These are phyloP conservation scores for Talaromyces marneffei DNA, from an alignment of 2,329 filamentous ascomycete genomes.

Conservation along the genomic window DNA sequence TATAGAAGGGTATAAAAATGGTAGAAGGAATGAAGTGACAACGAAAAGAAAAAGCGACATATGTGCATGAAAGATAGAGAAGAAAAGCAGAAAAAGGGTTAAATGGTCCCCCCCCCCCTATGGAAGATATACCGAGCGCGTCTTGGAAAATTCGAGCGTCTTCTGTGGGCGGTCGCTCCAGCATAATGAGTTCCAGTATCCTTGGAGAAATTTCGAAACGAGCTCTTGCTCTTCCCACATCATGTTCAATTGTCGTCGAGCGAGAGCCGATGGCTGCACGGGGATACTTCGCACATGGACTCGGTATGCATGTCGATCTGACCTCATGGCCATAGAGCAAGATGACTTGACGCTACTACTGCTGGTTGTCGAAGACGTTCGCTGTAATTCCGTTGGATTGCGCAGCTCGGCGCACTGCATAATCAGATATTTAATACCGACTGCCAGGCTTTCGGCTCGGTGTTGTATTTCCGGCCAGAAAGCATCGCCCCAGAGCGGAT, in stretches of 20 bases:
- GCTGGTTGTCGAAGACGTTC: background rate
- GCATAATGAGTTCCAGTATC: conserved; percentile 21
- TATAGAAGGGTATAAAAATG: conserved; percentile 2
- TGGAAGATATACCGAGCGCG: conserved; percentile 8
- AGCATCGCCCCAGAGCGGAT: conserved; percentile 39
- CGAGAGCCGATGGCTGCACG: conserved; percentile 26
- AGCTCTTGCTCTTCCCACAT: conserved; percentile 31
- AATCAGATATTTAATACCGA: conserved; percentile 35
- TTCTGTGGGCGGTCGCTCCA: conserved; percentile 19
- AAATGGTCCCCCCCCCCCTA: background rate
- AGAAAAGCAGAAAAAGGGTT: background rate
- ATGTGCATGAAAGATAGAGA: background rate
- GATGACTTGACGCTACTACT: conserved; percentile 18
- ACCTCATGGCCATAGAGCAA: conserved; percentile 18
- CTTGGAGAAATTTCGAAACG: conserved; percentile 17
- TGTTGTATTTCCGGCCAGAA: conserved; percentile 40
- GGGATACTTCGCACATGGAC: conserved; percentile 21
- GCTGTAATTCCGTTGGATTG: conserved; percentile 14
- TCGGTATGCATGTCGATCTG: conserved; percentile 21
- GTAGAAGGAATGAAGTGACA: background rate
- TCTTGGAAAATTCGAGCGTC: conserved; percentile 5
- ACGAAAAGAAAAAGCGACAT: background rate
- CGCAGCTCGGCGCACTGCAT: conserved; percentile 36
- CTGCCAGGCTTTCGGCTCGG: conserved; percentile 33
- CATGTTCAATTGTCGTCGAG: conserved; percentile 28